A percentile compares a stretch with the other conserved stretches of the same genome.
Conservation (phyloP, 805 yeast species). For the Metschnikowia bowlesiae region DNA sequence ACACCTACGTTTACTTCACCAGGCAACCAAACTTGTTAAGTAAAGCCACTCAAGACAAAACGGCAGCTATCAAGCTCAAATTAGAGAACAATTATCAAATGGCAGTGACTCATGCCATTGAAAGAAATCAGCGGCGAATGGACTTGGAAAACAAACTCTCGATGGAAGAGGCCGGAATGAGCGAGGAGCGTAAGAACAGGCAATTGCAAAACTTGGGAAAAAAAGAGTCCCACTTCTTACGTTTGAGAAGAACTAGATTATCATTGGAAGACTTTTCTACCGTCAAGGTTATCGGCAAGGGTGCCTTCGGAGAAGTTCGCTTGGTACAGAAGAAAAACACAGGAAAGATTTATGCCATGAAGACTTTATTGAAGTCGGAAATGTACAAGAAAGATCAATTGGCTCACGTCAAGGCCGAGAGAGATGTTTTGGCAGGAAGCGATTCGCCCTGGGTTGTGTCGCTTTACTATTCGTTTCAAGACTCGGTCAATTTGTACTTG, state of each 20-base stretch:
- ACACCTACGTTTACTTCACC: constrained; percentile 56
- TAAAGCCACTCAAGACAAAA: constrained; percentile 73
- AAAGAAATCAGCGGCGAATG: constrained; percentile 87
- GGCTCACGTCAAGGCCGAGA: constrained; percentile 93
- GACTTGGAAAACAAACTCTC: constrained; percentile 72
- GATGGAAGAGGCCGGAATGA: constrained; percentile 54
- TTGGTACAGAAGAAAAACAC: constrained; percentile 90
- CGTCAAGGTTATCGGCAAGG: constrained; percentile 89
- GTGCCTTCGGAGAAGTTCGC: constrained; percentile 97
- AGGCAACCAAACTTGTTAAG: constrained; percentile 77
- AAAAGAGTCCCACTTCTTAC: constrained; percentile 80
- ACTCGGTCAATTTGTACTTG: constrained; percentile 64
- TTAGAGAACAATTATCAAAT: constrained; percentile 82
- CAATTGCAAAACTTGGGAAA: constrained; percentile 79
- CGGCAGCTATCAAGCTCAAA: constrained; percentile 76
- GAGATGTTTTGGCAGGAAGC: constrained; percentile 89
- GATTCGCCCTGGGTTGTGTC: constrained; percentile 89
- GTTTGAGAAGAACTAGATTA: constrained; percentile 79
- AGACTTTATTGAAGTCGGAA: constrained; percentile 82
- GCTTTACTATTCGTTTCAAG: constrained; percentile 77
- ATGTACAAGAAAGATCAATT: constrained; percentile 93
- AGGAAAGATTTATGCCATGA: constrained; percentile 92
- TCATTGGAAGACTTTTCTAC: constrained; percentile 81
- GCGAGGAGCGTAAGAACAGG: constrained; percentile 81
- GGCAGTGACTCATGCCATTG: constrained; percentile 88